Conservation (phyloP, 2,329 filamentous ascomycete genomes). For the Coniochaeta prunicola region DNA sequence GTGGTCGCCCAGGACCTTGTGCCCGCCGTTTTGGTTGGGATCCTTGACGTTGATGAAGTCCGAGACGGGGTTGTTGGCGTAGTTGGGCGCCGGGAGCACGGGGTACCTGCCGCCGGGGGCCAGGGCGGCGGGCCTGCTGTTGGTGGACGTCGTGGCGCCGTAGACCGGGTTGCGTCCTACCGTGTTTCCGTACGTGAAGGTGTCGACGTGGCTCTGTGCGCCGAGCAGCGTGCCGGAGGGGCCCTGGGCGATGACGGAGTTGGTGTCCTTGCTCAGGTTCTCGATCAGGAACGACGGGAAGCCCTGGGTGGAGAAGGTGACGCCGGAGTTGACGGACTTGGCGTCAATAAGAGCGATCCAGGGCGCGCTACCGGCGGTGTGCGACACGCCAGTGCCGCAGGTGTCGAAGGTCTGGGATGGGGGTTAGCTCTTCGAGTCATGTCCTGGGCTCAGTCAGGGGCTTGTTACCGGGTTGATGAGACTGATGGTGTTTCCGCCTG, state of each 20-base stretch:
- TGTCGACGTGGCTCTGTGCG: constrained; percentile 24
- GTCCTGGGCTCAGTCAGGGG: neutral
- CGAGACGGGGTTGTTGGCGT: constrained; percentile 22
- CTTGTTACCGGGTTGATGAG: constrained; percentile 26
- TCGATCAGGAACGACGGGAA: constrained; percentile 34
- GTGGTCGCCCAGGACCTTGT: constrained; percentile 28
- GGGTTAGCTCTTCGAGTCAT: neutral
- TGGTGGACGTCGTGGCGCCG: constrained; percentile 21
- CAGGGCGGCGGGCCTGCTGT: constrained; percentile 24
- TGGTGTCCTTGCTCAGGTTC: constrained; percentile 32
- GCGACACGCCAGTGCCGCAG: constrained; percentile 26
- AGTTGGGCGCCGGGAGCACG: constrained; percentile 30
- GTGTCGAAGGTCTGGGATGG: constrained; percentile 26
- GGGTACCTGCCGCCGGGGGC: constrained; percentile 29
- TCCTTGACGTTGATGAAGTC: constrained; percentile 36
- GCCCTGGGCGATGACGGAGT: constrained; percentile 25
- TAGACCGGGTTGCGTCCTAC: constrained; percentile 31
- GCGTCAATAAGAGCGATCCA: constrained; percentile 34
- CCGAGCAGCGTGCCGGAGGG: constrained; percentile 23
- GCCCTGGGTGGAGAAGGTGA: constrained; percentile 27
- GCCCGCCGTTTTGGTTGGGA: constrained; percentile 26
- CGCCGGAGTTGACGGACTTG: constrained; percentile 32
- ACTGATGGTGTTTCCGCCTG: constrained; percentile 29
- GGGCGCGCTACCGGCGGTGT: constrained; percentile 25
- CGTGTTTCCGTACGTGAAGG: constrained; percentile 34